Base-by-base conservation (phyloP, 176 grass and related monocot genomes). In the Carex kokanica region DNA sequence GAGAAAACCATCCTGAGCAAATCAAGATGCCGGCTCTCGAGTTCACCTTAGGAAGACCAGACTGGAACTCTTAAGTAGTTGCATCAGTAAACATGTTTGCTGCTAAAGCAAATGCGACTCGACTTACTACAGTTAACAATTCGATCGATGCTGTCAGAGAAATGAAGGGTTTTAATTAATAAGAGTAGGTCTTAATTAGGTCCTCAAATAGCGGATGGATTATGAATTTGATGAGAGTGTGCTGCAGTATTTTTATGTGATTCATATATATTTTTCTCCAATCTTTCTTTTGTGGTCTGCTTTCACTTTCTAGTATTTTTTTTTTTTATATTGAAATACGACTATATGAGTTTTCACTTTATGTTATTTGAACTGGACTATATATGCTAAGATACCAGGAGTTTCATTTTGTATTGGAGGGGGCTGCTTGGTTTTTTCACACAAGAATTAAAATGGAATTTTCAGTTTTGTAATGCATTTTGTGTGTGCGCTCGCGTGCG, bases 31-130 rank as follows among this genome's bases (percentile, higher is more conserved):
- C 43, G 15, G 63, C 72, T 60, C 51, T 86, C 2, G 84, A 86
- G 59, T 86, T 86, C 84, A 86, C 84, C 6, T 79, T 86, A 51
- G 84, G 84, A 62, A 86, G 84, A 78, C 84, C 84, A 57, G 74
- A 78, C 51, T 86, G 84, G 84, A 64, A 49, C 17, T 65, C 59
- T 64, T 63, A 51, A 74, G 69, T 52, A 24, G 41, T 49, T 73
- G 69, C 41, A 24, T 41, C 20, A 49, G 3, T 20, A 25, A 51
- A 7, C 8, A 58, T 49, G 45, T 70, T 24, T 25, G 10, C 70
- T 9, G 43, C 4, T 32, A 32, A 13, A 65, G 10, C 12, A 14
- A 13, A 66, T 66, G 29, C 64, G 32, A 36, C 18, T 62, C 60
- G 7, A 40, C 6, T 62, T 62, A 81, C 79, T 34, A 2, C 41